Evolutionary conservation across 2,329 filamentous ascomycete genomes (phyloP).

Genomic region (Neofusicoccum umdonicola): DNA sequence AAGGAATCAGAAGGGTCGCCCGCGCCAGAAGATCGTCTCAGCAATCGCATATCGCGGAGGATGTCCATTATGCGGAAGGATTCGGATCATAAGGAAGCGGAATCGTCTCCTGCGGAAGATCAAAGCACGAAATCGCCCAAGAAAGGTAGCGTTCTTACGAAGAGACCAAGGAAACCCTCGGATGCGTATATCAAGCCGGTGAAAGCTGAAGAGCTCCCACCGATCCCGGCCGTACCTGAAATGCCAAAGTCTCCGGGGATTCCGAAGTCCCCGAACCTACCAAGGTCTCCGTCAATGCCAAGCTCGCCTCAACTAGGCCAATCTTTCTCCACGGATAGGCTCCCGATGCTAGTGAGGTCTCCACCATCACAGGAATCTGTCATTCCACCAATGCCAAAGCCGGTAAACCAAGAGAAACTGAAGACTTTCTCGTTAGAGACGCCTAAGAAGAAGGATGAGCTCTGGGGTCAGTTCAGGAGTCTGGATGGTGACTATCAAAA

Average conservation of each 20-base stretch:
- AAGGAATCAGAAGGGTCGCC: slow-evolving; percentile 18
- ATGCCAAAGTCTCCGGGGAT: background rate
- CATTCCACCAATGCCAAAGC: slow-evolving; percentile 44
- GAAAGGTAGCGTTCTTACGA: slow-evolving; percentile 27
- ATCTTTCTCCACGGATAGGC: slow-evolving; percentile 49
- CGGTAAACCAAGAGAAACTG: slow-evolving; percentile 40
- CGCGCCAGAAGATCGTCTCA: slow-evolving; percentile 19
- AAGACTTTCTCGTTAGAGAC: slow-evolving; percentile 33
- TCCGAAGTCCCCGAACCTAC: background rate
- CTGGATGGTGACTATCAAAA: slow-evolving; percentile 68
- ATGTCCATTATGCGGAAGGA: slow-evolving; percentile 12
- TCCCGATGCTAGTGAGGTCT: slow-evolving; percentile 37
- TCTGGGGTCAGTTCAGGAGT: slow-evolving; percentile 67
- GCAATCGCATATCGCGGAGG: slow-evolving; percentile 2
- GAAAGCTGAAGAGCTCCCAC: slow-evolving; percentile 7
- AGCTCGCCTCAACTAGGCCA: slow-evolving; percentile 25
- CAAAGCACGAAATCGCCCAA: slow-evolving; percentile 17
- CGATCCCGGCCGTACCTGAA: background rate
- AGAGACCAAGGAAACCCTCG: slow-evolving; percentile 33
- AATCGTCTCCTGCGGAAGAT: background rate
- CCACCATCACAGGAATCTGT: slow-evolving; percentile 34
- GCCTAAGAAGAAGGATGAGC: slow-evolving; percentile 63
- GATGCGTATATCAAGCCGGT: slow-evolving; percentile 17
- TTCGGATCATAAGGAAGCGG: slow-evolving; percentile 6
- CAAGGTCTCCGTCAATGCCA: slow-evolving; percentile 12